Conservation (phyloP, 2,329 filamentous ascomycete species). For the Xylariaceae sp. region DNA sequence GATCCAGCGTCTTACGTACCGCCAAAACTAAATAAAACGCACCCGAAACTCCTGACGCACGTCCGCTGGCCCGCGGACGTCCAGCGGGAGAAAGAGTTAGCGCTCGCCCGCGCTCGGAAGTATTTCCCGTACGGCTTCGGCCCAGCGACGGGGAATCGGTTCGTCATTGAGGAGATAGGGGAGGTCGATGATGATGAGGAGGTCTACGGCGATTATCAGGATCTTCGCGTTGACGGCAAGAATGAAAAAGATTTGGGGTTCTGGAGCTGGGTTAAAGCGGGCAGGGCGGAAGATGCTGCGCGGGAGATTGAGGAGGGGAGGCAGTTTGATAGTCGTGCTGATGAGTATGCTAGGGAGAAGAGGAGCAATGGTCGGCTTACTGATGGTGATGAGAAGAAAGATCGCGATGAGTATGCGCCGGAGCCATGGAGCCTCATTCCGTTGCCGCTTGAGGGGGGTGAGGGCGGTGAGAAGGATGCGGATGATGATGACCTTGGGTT, state of each 20-base stretch:
- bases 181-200: slow-evolving; percentile 40
- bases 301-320: neutral
- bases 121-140: slow-evolving; percentile 46
- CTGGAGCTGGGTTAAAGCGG: slow-evolving; percentile 25
- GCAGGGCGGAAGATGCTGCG: slow-evolving; percentile 6
- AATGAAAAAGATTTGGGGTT: slow-evolving; percentile 14
- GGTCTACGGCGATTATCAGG: slow-evolving; percentile 40
- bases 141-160: slow-evolving; percentile 36
- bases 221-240: slow-evolving; percentile 23
- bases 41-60: slow-evolving; percentile 8
- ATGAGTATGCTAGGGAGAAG: neutral
- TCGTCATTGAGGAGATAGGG: slow-evolving; percentile 44
- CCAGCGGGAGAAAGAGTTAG: slow-evolving; percentile 34
- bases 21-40: slow-evolving; percentile 11
- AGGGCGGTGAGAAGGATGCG: slow-evolving; percentile 1
- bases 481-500: slow-evolving; percentile 14
- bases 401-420: neutral
- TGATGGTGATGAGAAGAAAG: neutral
- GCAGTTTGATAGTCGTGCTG: neutral
- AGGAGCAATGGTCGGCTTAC: neutral
- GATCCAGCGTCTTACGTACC: slow-evolving; percentile 18
- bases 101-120: slow-evolving; percentile 39
- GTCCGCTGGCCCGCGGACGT: slow-evolving; percentile 32
- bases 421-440: neutral
- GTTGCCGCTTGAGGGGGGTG: neutral